These are phyloP conservation scores for Rosa persica DNA, from an alignment of 306 rosid genomes.

Conservation along the genomic window DNA sequence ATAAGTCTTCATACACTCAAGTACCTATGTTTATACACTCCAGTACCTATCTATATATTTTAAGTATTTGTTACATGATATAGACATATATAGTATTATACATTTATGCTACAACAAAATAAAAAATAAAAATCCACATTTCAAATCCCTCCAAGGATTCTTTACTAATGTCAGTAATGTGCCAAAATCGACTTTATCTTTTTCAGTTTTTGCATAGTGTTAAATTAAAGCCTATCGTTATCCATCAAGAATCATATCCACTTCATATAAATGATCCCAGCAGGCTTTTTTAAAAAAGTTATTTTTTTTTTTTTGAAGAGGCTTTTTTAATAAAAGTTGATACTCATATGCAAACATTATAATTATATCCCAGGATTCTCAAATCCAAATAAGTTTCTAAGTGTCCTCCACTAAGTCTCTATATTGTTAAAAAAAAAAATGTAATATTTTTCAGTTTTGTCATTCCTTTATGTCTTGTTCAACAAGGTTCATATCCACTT, in stretches of 20 bases:
- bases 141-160: not conserved
- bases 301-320: too few species aligned
- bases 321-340: too few species aligned
- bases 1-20: too few species aligned
- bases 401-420: not conserved
- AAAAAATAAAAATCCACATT: not conserved
- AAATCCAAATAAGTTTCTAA: not conserved
- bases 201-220: not conserved
- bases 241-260: not conserved
- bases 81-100: too few species aligned
- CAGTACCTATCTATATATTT: too few species aligned
- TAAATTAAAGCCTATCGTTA: not conserved
- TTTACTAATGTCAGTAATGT: not conserved
- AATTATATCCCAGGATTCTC: not conserved
- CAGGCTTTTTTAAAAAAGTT: not conserved
- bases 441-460: not conserved
- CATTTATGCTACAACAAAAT: too few species aligned
- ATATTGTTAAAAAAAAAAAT: too few species aligned
- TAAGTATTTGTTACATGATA: too few species aligned
- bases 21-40: too few species aligned
- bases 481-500: not conserved
- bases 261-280: not conserved
- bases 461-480: not conserved
- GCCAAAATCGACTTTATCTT: not conserved
- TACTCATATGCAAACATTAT: too few species aligned